Percentiles rank a stretch among this genome's conserved stretches.
phyloP scores from a whole-genome alignment of 1,284 basidiomycete species.

The Xerocomus amazonicus region DNA sequence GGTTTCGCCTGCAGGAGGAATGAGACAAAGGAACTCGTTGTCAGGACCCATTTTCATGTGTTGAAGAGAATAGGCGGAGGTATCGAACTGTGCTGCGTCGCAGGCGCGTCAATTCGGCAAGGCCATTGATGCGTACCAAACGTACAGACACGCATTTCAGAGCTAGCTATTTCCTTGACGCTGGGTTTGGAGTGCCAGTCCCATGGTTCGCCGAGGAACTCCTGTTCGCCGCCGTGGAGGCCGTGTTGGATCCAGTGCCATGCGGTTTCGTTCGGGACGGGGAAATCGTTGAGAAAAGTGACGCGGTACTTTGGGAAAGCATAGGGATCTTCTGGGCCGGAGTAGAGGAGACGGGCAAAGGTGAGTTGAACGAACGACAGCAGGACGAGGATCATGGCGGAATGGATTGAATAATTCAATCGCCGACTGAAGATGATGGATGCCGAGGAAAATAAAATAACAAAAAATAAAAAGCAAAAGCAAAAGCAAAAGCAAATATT shows the following conservation, averaged over 20 bases:
- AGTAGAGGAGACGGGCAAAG: constrained; percentile 53
- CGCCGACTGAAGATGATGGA: constrained; percentile 30
- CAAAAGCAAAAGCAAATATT: neutral
- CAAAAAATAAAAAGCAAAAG: constrained; percentile 3
- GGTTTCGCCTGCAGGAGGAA: constrained; percentile 59
- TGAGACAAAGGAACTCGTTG: constrained; percentile 68
- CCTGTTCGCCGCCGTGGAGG: constrained; percentile 64
- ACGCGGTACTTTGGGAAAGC: constrained; percentile 85
- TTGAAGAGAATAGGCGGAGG: constrained; percentile 49
- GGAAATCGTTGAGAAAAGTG: constrained; percentile 75
- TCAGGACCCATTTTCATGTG: constrained; percentile 67
- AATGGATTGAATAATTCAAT: constrained; percentile 24
- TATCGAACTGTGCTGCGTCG: constrained; percentile 13
- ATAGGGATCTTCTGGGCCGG: constrained; percentile 74
- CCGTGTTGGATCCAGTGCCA: constrained; percentile 67
- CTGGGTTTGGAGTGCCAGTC: constrained; percentile 37
- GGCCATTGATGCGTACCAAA: constrained; percentile 15
- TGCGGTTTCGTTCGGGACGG: constrained; percentile 73
- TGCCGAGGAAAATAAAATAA: neutral
- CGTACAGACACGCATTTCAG: constrained; percentile 37
- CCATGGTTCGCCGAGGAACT: constrained; percentile 72
- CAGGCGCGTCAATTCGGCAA: constrained; percentile 12
- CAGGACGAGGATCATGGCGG: constrained; percentile 10
- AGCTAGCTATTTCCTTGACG: constrained; percentile 56
- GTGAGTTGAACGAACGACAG: constrained; percentile 22